Conservation (phyloP, 805 yeast species). For the Lachancea cidri region DNA sequence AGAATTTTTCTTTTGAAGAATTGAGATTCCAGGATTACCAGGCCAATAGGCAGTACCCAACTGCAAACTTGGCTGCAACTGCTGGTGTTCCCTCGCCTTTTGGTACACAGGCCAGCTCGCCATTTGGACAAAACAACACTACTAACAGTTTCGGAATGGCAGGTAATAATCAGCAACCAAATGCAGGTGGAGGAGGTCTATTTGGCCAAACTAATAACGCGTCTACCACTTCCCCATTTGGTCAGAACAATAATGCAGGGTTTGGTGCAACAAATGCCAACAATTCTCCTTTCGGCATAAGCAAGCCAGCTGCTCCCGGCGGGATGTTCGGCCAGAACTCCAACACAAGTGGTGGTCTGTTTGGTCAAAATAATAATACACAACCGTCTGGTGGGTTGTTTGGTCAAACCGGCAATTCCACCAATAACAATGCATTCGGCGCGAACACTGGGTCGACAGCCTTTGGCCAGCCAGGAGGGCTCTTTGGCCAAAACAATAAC, state of each 20-base stretch:
- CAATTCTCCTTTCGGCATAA: constrained; percentile 39
- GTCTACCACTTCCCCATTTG: constrained; percentile 25
- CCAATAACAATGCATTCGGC: constrained; percentile 18
- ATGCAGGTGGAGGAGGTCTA: constrained; percentile 17
- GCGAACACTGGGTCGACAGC: constrained; percentile 18
- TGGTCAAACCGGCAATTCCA: constrained; percentile 22
- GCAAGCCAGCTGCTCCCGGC: constrained; percentile 28
- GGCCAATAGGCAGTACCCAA: constrained; percentile 41
- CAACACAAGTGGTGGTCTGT: constrained; percentile 35
- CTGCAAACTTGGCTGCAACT: constrained; percentile 19
- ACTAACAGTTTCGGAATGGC: constrained; percentile 32
- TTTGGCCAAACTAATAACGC: constrained; percentile 26
- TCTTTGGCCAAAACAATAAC: constrained; percentile 8
- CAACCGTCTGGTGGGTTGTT: constrained; percentile 24
- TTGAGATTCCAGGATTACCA: constrained; percentile 84
- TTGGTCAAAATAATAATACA: constrained; percentile 36
- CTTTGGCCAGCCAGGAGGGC: constrained; percentile 18
- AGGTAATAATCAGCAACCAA: constrained; percentile 13
- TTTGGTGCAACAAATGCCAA: constrained; percentile 21
- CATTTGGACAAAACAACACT: constrained; percentile 35
- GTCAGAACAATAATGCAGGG: constrained; percentile 13
- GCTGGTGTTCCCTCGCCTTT: constrained; percentile 32
- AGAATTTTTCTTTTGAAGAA: constrained; percentile 77
- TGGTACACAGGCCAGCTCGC: constrained; percentile 26
- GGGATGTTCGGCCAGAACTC: constrained; percentile 25